These are phyloP conservation scores for Malus hybrid DNA, from an alignment of 331 rosid genomes.

Conservation along the genomic window DNA sequence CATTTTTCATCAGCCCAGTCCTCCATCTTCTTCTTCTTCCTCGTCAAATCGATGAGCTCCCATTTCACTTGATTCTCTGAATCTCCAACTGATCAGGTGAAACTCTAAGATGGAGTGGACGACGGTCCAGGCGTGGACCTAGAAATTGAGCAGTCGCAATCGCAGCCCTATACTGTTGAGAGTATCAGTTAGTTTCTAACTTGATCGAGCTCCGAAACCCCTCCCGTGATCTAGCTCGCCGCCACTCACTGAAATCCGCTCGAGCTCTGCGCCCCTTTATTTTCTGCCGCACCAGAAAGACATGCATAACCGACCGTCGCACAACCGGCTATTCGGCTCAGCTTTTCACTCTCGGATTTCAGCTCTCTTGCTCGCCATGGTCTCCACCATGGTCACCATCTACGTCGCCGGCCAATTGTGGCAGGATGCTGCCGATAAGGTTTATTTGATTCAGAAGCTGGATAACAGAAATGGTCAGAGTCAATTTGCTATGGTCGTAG, in stretches of 20 bases:
- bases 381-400: slow-evolving; percentile 33
- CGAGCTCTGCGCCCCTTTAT: background rate
- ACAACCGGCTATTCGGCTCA: slow-evolving; percentile 44
- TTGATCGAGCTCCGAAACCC: background rate
- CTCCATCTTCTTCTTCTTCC: background rate
- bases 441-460: too few relatives aligned
- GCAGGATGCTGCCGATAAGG: slow-evolving; percentile 42
- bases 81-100: background rate
- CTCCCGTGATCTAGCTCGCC: slow-evolving; percentile 26
- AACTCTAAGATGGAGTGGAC: too few relatives aligned
- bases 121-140: too few relatives aligned
- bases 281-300: background rate
- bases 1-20: background rate
- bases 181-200: background rate
- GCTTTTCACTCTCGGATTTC: slow-evolving; percentile 46
- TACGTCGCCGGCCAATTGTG: slow-evolving; percentile 61
- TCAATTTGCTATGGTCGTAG: slow-evolving; percentile 50
- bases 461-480: background rate
- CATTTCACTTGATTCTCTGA: background rate
- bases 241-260: background rate
- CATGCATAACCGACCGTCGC: slow-evolving; percentile 56
- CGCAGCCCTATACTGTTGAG: too few relatives aligned
- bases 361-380: slow-evolving; percentile 29
- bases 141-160: too few relatives aligned
- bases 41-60: slow-evolving; percentile 16